Percentiles rank a stretch among this genome's conserved stretches.
These are phyloP conservation scores for Saturnispora hagleri DNA, from an alignment of 805 yeast genomes.

Conservation along the genomic window DNA sequence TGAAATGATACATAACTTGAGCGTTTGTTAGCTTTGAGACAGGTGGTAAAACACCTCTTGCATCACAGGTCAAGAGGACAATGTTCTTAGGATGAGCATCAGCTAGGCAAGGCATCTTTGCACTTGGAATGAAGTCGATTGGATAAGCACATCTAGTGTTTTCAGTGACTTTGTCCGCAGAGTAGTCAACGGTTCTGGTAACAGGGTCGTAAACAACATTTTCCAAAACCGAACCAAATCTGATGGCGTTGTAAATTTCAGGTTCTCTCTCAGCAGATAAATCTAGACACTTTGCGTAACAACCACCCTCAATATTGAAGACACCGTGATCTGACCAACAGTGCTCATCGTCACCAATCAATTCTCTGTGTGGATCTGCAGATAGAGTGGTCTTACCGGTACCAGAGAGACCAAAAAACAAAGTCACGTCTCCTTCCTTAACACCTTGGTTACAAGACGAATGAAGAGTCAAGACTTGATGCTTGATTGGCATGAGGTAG, in stretches of 20 bases:
- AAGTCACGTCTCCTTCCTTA: slow-evolving; percentile 74
- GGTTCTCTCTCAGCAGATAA: slow-evolving; percentile 90
- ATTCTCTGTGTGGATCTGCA: slow-evolving; percentile 88
- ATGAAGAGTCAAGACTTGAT: slow-evolving; percentile 86
- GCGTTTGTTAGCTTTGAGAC: slow-evolving; percentile 87
- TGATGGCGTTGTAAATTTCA: slow-evolving; percentile 90
- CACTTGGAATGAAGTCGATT: slow-evolving; percentile 92
- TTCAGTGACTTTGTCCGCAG: slow-evolving; percentile 76
- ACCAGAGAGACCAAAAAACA: slow-evolving; percentile 95
- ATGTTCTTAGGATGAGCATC: slow-evolving; percentile 88
- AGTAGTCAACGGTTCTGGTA: slow-evolving; percentile 79
- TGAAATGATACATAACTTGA: slow-evolving; percentile 98
- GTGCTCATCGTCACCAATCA: slow-evolving; percentile 98
- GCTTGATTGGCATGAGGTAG: slow-evolving; percentile 93
- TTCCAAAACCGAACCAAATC: slow-evolving; percentile 90
- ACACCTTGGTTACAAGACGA: slow-evolving; percentile 91
- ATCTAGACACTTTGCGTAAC: slow-evolving; percentile 96
- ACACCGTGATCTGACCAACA: slow-evolving; percentile 99
- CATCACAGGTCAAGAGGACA: slow-evolving; percentile 90
- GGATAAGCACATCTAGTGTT: slow-evolving; percentile 99
- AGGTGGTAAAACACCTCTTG: slow-evolving; percentile 96
- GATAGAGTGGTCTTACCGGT: slow-evolving; percentile 97
- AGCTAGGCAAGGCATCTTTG: slow-evolving; percentile 90
- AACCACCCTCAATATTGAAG: slow-evolving; percentile 98
- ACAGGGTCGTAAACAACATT: slow-evolving; percentile 78